A percentile compares a stretch with the other conserved stretches of the same genome.
phyloP scores from a whole-genome alignment of 305 asterid species.

The Ilex paraguariensis region DNA sequence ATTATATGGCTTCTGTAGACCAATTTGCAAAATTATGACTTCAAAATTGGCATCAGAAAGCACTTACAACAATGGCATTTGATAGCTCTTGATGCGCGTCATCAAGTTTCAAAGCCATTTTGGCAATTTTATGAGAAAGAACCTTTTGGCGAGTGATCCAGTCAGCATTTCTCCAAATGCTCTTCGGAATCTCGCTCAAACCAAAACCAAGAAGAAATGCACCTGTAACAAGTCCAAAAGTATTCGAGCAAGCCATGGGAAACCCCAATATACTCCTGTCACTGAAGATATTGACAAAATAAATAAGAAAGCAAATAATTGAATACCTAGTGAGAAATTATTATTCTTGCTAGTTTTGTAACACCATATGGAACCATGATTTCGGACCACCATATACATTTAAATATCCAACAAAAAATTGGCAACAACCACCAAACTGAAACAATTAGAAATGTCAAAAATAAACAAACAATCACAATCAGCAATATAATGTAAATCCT shows the following conservation, averaged over 20 bases:
- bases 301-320: conserved; percentile 12
- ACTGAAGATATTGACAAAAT: conserved; percentile 15
- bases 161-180: conserved; percentile 93
- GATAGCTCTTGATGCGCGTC: conserved; percentile 95
- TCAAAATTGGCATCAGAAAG: conserved; percentile 3
- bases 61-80: conserved; percentile 90
- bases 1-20: too few species aligned
- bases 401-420: too few species aligned
- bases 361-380: too few species aligned
- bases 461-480: too few species aligned
- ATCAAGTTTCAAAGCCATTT: conserved; percentile 94
- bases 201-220: conserved; percentile 99
- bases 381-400: too few species aligned
- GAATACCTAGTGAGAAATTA: not conserved
- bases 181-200: conserved; percentile 90
- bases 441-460: too few species aligned
- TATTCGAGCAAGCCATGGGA: conserved; percentile 99
- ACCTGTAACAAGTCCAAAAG: conserved; percentile 99
- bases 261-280: conserved; percentile 70
- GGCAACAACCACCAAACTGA: too few species aligned
- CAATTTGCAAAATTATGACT: too few species aligned
- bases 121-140: conserved; percentile 93
- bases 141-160: conserved; percentile 94
- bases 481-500: too few species aligned
- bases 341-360: too few species aligned